phyloP scores from a whole-genome alignment of 257 asterid genomes.

The Nicotiana obtusifolia region DNA sequence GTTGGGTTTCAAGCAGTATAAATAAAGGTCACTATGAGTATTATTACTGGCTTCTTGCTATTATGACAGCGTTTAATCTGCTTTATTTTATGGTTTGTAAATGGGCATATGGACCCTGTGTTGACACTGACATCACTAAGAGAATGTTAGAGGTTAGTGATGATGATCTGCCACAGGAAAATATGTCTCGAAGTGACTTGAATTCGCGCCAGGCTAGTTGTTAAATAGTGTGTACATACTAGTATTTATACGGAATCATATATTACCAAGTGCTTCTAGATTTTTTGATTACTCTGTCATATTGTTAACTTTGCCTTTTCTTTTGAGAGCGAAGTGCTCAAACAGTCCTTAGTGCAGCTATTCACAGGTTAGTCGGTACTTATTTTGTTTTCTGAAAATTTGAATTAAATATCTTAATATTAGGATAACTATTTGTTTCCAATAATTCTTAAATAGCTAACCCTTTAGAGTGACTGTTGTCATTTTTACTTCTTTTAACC shows the following conservation, averaged over 20 bases:
- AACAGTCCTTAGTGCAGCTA: too few species aligned
- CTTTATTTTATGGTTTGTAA: conserved; percentile 37
- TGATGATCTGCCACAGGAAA: conserved; percentile 13
- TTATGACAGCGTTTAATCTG: conserved; percentile 32
- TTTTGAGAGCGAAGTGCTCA: not conserved
- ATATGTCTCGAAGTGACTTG: not conserved
- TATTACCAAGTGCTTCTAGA: not conserved
- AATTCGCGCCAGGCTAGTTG: not conserved
- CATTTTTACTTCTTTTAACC: too few species aligned
- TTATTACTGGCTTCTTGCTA: conserved; percentile 55
- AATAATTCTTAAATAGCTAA: too few species aligned
- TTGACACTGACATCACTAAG: conserved; percentile 11
- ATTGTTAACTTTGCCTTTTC: not conserved
- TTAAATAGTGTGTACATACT: not conserved
- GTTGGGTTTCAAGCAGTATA: conserved; percentile 54
- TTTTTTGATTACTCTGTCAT: not conserved
- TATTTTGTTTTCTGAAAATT: too few species aligned
- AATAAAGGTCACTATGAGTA: conserved; percentile 53
- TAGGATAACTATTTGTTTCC: too few species aligned
- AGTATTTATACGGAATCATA: not conserved
- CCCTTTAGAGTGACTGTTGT: too few species aligned
- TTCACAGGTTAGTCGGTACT: too few species aligned
- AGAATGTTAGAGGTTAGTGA: conserved; percentile 10
- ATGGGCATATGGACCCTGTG: conserved; percentile 50
- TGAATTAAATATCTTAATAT: too few species aligned